Evolutionary conservation across 2,329 filamentous ascomycete genomes (phyloP), one percentile per base, ranked within the genome.

Genomic region (Paecilomyces fulvus): DNA sequence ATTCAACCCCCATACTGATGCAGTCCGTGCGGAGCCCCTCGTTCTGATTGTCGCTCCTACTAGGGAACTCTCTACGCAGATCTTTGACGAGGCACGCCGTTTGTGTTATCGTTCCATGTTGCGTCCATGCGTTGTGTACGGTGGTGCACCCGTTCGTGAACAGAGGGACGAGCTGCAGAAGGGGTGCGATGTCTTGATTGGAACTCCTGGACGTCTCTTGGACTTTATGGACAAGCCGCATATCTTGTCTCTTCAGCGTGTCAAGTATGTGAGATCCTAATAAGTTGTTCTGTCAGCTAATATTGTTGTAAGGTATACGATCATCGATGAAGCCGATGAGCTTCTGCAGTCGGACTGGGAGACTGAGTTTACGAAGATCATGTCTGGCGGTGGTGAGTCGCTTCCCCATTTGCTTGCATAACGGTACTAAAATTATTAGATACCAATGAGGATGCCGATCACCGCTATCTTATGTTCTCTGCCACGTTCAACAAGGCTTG

Each of bases 291-390:
- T 9, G 11, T 30, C 9, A 10, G 3, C 49, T 58, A 56, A 60
- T 46, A 20, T 30, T 31, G 53, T 57, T 43, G 31, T 60, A 54
- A 82, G 79, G 59, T 85, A 79, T 72, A 84, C 83, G 61, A 83
- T 97, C 61, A 86, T 99, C 60, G 94, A 97, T 58, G 94, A 99
- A 69, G 94, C 94, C 0, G 94, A 99, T 67, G 92, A 99, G 76
- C 86, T 99, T 80, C 81, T 99, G 0, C 79, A 87, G 0, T 69
- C 78, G 1, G 89, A 92, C 65, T 97, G 94, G 90, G 81, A 87
- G 43, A 80, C 84, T 0, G 85, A 92, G 3, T 80, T 97, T 58
- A 79, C 80, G 49, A 84, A 83, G 65, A 88, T 97, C 58, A 85
- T 97, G 71, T 79, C 80, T 52, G 91, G 90, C 59, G 88, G 88